phyloP scores from a whole-genome alignment of 2,329 filamentous ascomycete species.

The Stachybotrys chartarum region DNA sequence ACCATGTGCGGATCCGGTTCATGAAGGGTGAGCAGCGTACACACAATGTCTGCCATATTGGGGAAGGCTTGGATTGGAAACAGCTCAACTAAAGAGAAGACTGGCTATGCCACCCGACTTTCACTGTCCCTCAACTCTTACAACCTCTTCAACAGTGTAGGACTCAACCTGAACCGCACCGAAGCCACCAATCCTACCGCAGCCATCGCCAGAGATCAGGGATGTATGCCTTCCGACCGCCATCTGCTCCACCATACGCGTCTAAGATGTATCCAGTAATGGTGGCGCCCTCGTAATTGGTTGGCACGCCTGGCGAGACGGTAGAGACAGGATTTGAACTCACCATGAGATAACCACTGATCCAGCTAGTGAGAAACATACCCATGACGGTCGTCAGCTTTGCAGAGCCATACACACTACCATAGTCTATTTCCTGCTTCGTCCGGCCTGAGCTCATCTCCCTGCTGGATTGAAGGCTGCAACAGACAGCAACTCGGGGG shows the following conservation, averaged over 20 bases:
- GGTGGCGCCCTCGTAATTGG: conserved; percentile 36
- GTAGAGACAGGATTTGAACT: conserved; percentile 6
- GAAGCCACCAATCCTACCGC: not conserved
- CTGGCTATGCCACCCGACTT: too few relatives aligned
- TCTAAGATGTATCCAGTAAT: conserved; percentile 52
- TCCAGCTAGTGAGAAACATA: not conserved
- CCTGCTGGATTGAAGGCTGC: too few relatives aligned
- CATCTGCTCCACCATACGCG: conserved; percentile 40
- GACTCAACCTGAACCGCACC: not conserved
- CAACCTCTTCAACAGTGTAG: not conserved
- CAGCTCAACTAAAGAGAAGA: too few relatives aligned
- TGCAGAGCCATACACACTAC: conserved; percentile 49
- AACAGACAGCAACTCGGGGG: too few relatives aligned
- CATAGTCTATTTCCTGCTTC: conserved; percentile 6
- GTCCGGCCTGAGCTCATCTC: too few relatives aligned
- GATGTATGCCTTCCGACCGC: conserved; percentile 44
- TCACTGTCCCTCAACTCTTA: not conserved
- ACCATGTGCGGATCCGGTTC: not conserved
- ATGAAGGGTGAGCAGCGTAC: too few relatives aligned
- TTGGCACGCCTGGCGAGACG: not conserved
- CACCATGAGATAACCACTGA: conserved; percentile 15
- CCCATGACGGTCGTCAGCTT: conserved; percentile 13
- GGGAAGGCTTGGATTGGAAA: too few relatives aligned
- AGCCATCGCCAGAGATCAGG: not conserved
- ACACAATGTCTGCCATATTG: too few relatives aligned